These are phyloP conservation scores for Protea cynaroides DNA, from an alignment of 164 flowering plant species.

Conservation along the genomic window DNA sequence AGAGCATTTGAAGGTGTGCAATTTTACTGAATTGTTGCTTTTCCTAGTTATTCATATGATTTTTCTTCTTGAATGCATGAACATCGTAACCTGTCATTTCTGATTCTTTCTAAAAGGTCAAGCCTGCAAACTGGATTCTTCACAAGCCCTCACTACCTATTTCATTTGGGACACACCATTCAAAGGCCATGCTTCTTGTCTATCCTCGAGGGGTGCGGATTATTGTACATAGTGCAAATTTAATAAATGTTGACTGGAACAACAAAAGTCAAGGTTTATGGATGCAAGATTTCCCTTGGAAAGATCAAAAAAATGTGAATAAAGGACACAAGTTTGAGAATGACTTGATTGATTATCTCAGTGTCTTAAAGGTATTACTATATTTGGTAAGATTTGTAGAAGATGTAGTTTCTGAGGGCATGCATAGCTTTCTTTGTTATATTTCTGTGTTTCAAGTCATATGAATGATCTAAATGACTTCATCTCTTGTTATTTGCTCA, in stretches of 20 bases:
- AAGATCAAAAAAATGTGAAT: conserved; percentile 39
- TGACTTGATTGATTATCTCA: conserved; percentile 84
- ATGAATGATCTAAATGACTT: neutral
- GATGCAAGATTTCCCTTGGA: conserved; percentile 99
- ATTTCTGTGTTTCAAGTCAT: neutral
- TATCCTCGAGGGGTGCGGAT: conserved; percentile 86
- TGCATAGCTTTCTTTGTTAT: neutral
- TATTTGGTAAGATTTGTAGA: neutral
- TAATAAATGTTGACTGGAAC: conserved; percentile 96
- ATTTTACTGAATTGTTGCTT: neutral
- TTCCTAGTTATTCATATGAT: conserved; percentile 1
- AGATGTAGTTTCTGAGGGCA: neutral
- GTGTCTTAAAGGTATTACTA: conserved; percentile 59
- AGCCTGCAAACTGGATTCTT: conserved; percentile 77
- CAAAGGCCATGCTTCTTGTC: conserved; percentile 96
- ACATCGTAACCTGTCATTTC: conserved; percentile 4
- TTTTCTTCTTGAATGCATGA: neutral
- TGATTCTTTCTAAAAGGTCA: conserved; percentile 50
- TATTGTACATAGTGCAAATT: conserved; percentile 88
- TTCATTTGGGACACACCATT: conserved; percentile 97
- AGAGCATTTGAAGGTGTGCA: conserved; percentile 66
- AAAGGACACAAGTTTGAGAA: conserved; percentile 67
- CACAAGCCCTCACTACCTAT: conserved; percentile 95
- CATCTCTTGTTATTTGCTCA: no score
- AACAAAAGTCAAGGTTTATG: conserved; percentile 98